A percentile compares a stretch with the other conserved stretches of the same genome.
These are phyloP conservation scores for Liquidambar formosana DNA, from an alignment of 164 flowering plant species.

Conservation along the genomic window DNA sequence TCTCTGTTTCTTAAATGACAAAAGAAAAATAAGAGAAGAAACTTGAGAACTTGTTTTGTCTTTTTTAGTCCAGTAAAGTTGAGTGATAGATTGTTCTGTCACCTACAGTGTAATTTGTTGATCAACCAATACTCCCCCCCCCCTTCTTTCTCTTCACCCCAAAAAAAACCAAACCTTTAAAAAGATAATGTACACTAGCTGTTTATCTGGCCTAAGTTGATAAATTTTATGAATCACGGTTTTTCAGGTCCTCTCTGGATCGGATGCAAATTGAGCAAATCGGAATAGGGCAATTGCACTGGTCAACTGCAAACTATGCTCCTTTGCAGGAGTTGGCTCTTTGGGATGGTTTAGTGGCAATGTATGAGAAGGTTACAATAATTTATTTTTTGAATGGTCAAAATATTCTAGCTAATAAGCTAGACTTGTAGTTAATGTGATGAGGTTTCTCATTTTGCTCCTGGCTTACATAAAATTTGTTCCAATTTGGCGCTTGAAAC, in stretches of 20 bases:
- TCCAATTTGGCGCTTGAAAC: too few relatives aligned
- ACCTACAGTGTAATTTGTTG: too few relatives aligned
- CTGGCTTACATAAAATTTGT: neutral
- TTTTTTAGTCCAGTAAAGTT: too few relatives aligned
- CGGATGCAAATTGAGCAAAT: conserved; percentile 79
- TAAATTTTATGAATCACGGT: neutral
- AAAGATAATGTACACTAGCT: neutral
- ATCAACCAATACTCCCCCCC: too few relatives aligned
- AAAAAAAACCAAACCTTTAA: too few relatives aligned
- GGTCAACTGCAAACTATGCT: conserved; percentile 98
- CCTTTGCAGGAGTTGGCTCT: conserved; percentile 88
- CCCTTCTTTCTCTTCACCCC: too few relatives aligned
- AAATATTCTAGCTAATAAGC: neutral
- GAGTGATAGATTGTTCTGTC: too few relatives aligned
- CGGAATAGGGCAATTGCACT: conserved; percentile 92
- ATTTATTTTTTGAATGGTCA: neutral
- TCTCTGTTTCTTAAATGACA: too few relatives aligned
- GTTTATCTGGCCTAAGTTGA: neutral
- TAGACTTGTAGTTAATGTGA: too few relatives aligned
- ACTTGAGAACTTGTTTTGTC: too few relatives aligned
- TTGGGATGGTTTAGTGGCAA: conserved; percentile 99
- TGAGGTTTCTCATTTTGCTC: neutral
- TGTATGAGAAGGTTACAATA: conserved; percentile 89
- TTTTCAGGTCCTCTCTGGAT: conserved; percentile 69
- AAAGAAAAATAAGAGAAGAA: too few relatives aligned